A percentile compares a stretch with the other conserved stretches of the same genome.
phyloP scores from a whole-genome alignment of 345 rosid species.

The Gossypium australe region DNA sequence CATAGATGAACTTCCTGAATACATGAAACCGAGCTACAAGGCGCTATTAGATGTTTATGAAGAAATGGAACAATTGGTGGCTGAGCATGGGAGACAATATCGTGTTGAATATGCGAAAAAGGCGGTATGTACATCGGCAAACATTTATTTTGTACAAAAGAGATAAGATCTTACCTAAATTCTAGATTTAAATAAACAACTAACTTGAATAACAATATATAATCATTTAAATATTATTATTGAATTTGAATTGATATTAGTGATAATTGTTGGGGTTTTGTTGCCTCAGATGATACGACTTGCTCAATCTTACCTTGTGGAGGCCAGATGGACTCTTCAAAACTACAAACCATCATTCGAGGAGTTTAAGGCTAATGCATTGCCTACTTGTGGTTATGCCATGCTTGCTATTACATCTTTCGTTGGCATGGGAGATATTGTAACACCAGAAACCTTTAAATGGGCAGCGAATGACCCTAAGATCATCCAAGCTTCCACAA shows the following conservation, averaged over 20 bases:
- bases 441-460: conserved; percentile 16
- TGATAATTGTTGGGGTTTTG: neutral
- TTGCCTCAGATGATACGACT: conserved; percentile 20
- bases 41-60: conserved; percentile 27
- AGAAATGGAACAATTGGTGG: conserved; percentile 23
- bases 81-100: conserved; percentile 12
- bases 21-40: conserved; percentile 30
- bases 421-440: conserved; percentile 27
- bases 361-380: conserved; percentile 25
- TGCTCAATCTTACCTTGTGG: conserved; percentile 13
- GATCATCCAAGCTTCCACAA: conserved; percentile 13
- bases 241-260: neutral
- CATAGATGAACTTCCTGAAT: conserved; percentile 22
- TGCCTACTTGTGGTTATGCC: neutral
- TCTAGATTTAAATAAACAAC: too few species aligned
- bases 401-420: conserved; percentile 15
- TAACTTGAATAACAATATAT: too few species aligned
- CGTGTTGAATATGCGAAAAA: conserved; percentile 25
- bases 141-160: neutral
- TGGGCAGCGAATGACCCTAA: conserved; percentile 22
- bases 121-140: conserved; percentile 2
- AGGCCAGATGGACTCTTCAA: conserved; percentile 29
- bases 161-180: too few species aligned
- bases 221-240: too few species aligned
- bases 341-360: conserved; percentile 23